Base-by-base conservation (phyloP, 495 filamentous ascomycete genomes). In the Neurospora sp. region DNA sequence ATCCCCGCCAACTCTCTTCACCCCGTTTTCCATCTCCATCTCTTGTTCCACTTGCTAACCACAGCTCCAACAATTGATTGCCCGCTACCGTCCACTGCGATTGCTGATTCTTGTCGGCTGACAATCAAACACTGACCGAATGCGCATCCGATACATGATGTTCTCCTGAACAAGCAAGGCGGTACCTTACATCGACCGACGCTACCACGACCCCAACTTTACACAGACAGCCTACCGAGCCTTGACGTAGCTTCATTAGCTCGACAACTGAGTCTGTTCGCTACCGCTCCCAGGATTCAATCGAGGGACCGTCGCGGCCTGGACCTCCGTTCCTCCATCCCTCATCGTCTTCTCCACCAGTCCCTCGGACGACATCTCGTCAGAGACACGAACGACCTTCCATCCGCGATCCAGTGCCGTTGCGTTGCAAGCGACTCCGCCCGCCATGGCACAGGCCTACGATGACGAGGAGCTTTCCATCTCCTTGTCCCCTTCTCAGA, bases 391-490 rank as follows among this genome's bases (percentile, higher is more conserved):
- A 40, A 48, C 27, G 69, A 53, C 41, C 12, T 39, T 20, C 68
- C 12, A 18, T 35, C 53, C 27, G 12, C 53, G 53, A 61, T 61
- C 16, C 27, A 35, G 53, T 61, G 53, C 22, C 53, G 53, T 61
- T 61, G 53, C 12, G 27, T 61, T 35, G 14, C 27, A 31, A 61
- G 27, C 53, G 68, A 42, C 69, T 71, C 73, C 76, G 48, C 70
- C 72, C 71, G 76, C 74, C 77, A 91, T 90, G 89, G 82, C 88
- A 44, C 84, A 78, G 77, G 82, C 82, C 69, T 88, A 89, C 78
- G 93, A 97, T 80, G 93, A 96, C 83, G 94, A 96, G 82, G 94
- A 97, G 83, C 90, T 97, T 68, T 93, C 94, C 79, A 91, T 97
- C 82, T 93, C 93, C 74, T 86, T 97, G 65, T 89, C 91, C 20